Percentiles rank a stretch among this genome's conserved stretches.
Evolutionary conservation across 768 basidiomycete species (phyloP).

Genomic region (Lentinula guzmanii): DNA sequence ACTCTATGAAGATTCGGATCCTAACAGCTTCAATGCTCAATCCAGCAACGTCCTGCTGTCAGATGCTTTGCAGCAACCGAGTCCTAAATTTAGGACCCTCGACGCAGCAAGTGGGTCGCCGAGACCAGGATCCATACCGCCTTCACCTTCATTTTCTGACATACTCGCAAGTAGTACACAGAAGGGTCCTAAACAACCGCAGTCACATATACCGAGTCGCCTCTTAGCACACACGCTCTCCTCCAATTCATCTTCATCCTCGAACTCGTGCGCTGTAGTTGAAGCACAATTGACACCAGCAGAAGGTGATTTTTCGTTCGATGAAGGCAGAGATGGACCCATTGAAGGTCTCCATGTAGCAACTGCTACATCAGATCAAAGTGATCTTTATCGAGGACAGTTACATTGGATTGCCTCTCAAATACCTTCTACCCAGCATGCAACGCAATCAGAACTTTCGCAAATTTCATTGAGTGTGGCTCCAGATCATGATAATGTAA

Average conservation of each 20-base stretch:
- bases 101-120: background rate
- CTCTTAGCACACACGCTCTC: background rate
- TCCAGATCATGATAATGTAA: background rate
- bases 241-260: background rate
- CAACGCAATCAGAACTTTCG: background rate
- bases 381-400: background rate
- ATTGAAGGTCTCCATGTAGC: background rate
- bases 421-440: background rate
- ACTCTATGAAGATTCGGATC: background rate
- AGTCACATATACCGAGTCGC: background rate
- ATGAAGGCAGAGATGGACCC: background rate
- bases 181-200: background rate
- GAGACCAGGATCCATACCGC: background rate
- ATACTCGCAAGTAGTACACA: background rate
- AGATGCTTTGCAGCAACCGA: background rate
- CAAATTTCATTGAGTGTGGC: background rate
- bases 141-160: slow-evolving; percentile 7
- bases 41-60: background rate
- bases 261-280: slow-evolving; percentile 1
- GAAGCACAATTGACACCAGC: slow-evolving; percentile 6
- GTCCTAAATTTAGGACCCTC: background rate
- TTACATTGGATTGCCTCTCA: background rate
- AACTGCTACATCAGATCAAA: background rate
- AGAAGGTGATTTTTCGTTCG: background rate
- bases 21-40: background rate